Percentiles rank a stretch among this genome's conserved stretches.
These are phyloP conservation scores for Oehlia diaphana DNA, from an alignment of 192 early-diverging fungal species.

Conservation along the genomic window DNA sequence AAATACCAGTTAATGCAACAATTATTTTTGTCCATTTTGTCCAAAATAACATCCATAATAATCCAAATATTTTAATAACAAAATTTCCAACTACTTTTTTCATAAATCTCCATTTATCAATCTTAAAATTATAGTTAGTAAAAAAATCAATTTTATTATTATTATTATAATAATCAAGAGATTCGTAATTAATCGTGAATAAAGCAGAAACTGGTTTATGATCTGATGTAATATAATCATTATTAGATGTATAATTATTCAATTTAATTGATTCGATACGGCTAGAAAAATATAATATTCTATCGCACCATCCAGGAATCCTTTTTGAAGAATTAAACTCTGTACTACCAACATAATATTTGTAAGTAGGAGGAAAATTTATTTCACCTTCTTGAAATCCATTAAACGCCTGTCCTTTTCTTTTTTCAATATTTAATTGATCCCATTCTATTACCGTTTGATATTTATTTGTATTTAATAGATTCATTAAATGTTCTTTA, in stretches of 20 bases:
- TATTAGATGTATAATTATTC: slow-evolving; percentile 39
- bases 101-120: background rate
- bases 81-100: slow-evolving; percentile 4
- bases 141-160: background rate
- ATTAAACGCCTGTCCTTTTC: slow-evolving; percentile 3
- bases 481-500: background rate
- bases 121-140: background rate
- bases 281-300: slow-evolving; percentile 29
- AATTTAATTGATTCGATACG: background rate
- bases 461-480: background rate
- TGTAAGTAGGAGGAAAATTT: slow-evolving; percentile 34
- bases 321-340: slow-evolving; percentile 11
- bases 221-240: slow-evolving; percentile 39
- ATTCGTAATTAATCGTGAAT: slow-evolving; percentile 21
- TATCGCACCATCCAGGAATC: slow-evolving; percentile 36
- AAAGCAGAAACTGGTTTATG: slow-evolving; percentile 47
- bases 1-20: background rate
- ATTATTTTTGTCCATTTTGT: background rate
- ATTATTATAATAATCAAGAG: too few relatives aligned
- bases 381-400: slow-evolving; percentile 27
- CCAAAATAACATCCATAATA: slow-evolving; percentile 20
- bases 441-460: slow-evolving; percentile 12
- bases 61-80: background rate
- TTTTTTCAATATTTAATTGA: slow-evolving; percentile 24
- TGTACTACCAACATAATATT: slow-evolving; percentile 20